A percentile compares a stretch with the other conserved stretches of the same genome.
Evolutionary conservation across 23 red algal genomes (phyloP).

Genomic region (Gracilaria domingensis): DNA sequence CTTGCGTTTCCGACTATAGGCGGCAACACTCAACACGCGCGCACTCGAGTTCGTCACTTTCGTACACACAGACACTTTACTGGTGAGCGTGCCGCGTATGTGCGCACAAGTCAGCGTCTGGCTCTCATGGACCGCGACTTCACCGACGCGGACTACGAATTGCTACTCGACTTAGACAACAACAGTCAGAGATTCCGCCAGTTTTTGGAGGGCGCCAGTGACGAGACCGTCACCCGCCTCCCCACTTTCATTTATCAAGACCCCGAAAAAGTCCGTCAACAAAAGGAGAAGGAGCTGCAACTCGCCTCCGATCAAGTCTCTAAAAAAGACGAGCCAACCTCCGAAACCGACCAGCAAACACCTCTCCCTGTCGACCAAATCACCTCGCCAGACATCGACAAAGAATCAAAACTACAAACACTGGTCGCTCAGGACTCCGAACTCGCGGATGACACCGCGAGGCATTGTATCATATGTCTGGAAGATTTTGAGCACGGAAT

Average conservation of each 20-base stretch:
- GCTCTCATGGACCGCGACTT: slow-evolving; percentile 96
- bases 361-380: neutral
- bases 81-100: slow-evolving; percentile 78
- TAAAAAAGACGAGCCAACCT: neutral
- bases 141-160: slow-evolving; percentile 92
- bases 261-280: slow-evolving; percentile 15
- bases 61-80: slow-evolving; percentile 73
- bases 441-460: slow-evolving; percentile 40
- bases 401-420: neutral
- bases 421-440: slow-evolving; percentile 20
- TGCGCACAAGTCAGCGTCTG: slow-evolving; percentile 88
- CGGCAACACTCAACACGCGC: slow-evolving; percentile 22
- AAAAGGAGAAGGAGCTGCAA: neutral
- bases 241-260: slow-evolving; percentile 58
- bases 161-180: slow-evolving; percentile 94
- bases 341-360: neutral
- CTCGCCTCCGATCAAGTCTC: neutral
- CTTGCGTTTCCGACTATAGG: slow-evolving; percentile 39
- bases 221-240: slow-evolving; percentile 62
- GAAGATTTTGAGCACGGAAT: slow-evolving; percentile 85
- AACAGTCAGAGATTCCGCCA: slow-evolving; percentile 73
- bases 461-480: slow-evolving; percentile 87
- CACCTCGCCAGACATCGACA: neutral
- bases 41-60: slow-evolving; percentile 50
- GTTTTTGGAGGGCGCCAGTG: slow-evolving; percentile 90